Evolutionary conservation across 805 yeast species (phyloP), one percentile per base, ranked within the genome.

Genomic region (Lachancea sp.): DNA sequence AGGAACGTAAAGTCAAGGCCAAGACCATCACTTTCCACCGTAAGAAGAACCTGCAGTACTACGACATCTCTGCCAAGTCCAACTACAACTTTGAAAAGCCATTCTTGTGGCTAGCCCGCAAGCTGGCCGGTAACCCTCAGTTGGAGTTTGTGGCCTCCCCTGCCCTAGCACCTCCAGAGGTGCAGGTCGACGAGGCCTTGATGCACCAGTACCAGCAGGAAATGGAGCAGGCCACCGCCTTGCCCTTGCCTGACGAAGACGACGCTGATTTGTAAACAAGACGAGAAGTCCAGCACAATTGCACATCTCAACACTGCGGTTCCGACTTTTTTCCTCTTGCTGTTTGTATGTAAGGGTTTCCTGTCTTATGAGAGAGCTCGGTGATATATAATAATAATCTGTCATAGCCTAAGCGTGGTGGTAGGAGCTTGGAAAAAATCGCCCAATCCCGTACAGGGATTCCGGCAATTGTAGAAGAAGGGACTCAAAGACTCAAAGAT

Each of bases 1-100:
- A 93, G 80, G 99, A 93, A 79, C 86, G 99, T 75, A 93, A 93
- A 77, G 99, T 93, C 66, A 93, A 93, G 81, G 99, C 99, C 62
- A 93, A 93, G 81, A 87, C 97, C 68, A 93, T 93, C 78, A 93
- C 99, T 59, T 93, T 93, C 96, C 99, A 93, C 88, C 86, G 99
- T 82, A 93, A 93, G 95, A 93, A 93, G 83, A 93, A 93, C 79
- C 80, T 93, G 72, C 99, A 93, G 77, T 93, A 93, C 78, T 93
- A 93, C 78, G 99, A 93, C 74, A 93, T 93, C 69, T 91, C 98
- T 50, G 99, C 99, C 71, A 93, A 93, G 78, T 93, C 99, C 56
- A 93, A 93, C 80, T 93, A 93, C 79, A 95, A 93, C 81, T 93
- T 93, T 65, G 99, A 93, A 78, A 93, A 95, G 79, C 99, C 99